These are phyloP conservation scores for Lepidium africanum DNA, from an alignment of 345 rosid genomes.

Conservation along the genomic window DNA sequence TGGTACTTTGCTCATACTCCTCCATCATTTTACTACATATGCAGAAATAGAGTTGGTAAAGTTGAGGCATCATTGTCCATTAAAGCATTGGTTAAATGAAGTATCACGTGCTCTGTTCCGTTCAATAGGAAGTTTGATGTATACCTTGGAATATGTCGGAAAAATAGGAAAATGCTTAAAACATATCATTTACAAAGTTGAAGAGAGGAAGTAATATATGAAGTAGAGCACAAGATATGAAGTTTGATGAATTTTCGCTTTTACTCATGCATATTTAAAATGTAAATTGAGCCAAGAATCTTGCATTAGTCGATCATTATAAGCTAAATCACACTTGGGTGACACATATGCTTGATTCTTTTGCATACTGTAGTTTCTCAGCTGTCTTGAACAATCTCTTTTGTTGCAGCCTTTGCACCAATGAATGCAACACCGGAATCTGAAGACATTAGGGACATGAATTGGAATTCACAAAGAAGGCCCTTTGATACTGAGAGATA, in stretches of 20 bases:
- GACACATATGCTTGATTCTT: neutral
- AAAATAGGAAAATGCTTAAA: neutral
- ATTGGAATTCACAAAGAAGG: slow-evolving; percentile 26
- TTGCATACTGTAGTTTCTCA: neutral
- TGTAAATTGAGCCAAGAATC: neutral
- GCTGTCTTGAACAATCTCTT: neutral
- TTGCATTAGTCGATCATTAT: neutral
- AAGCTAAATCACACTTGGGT: neutral
- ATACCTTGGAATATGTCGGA: neutral
- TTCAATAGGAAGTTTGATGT: neutral
- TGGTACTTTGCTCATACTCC: neutral
- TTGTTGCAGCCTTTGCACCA: slow-evolving; percentile 71
- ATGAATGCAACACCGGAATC: slow-evolving; percentile 40
- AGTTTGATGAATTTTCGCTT: neutral
- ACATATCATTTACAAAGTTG: neutral
- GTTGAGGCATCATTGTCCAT: neutral
- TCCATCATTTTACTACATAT: neutral
- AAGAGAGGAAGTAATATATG: neutral
- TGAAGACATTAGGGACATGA: slow-evolving; percentile 18
- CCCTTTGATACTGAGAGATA: slow-evolving; percentile 51
- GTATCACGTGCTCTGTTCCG: neutral
- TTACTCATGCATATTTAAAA: neutral
- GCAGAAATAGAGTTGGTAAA: neutral
- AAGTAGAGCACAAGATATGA: neutral
- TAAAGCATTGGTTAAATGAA: neutral